phyloP scores from a whole-genome alignment of 345 rosid species.

The Moricandia moricandioides region DNA sequence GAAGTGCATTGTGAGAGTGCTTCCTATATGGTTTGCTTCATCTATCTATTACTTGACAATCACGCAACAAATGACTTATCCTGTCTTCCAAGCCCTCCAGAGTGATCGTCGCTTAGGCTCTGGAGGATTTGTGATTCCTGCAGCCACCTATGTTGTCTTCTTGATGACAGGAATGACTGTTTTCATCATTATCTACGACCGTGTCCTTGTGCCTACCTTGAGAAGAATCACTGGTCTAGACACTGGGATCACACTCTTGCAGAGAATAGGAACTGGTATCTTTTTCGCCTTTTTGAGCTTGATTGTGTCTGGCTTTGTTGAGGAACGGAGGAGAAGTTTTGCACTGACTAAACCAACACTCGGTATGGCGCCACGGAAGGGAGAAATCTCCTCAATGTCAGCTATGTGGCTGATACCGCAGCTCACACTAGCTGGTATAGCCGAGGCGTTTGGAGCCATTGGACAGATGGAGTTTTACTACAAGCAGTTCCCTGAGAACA shows the following conservation, averaged over 20 bases:
- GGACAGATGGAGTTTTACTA: conserved; percentile 52
- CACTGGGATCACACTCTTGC: conserved; percentile 46
- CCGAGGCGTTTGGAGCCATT: conserved; percentile 45
- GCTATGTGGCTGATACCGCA: conserved; percentile 57
- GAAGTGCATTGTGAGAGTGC: conserved; percentile 58
- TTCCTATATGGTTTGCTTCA: conserved; percentile 59
- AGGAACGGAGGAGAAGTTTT: conserved; percentile 40
- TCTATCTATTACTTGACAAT: conserved; percentile 41
- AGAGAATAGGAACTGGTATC: conserved; percentile 48
- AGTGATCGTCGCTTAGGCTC: conserved; percentile 46
- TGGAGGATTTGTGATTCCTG: conserved; percentile 48
- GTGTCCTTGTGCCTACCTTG: conserved; percentile 46
- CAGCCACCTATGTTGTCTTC: conserved; percentile 57
- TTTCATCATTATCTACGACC: conserved; percentile 54
- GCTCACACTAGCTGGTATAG: conserved; percentile 46
- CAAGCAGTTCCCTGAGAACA: conserved; percentile 58
- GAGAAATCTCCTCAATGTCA: conserved; percentile 58
- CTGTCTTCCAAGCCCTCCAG: conserved; percentile 64
- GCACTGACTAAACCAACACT: conserved; percentile 50
- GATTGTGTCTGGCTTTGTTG: conserved; percentile 47
- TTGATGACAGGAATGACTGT: conserved; percentile 50
- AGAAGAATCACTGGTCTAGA: conserved; percentile 42
- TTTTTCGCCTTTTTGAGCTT: conserved; percentile 37
- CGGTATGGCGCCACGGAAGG: conserved; percentile 43
- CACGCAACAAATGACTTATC: conserved; percentile 52